Evolutionary conservation across 768 basidiomycete genomes (phyloP), one percentile per base, ranked within the genome.

Genomic region (Tylopilus sp.): DNA sequence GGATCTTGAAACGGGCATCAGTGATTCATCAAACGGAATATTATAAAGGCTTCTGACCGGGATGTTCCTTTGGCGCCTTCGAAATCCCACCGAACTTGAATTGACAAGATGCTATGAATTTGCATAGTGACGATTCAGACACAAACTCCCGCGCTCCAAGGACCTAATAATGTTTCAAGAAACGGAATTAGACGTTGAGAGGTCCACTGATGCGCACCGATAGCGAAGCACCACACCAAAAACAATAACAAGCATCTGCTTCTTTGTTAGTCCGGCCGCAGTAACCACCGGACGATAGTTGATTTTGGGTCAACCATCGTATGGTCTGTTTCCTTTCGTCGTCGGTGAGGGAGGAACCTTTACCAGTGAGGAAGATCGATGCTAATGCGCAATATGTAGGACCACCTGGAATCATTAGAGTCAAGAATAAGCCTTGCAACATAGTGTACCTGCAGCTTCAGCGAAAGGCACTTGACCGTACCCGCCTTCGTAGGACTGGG

Each of bases 161-260:
- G 31, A 96, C 86, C 93, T 95, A 51, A 16, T 13, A 7, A 29
- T 12, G 14, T 41, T 43, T 57, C 54, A 44, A 33, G 13, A 36
- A 13, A 28, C 14, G 17, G 37, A 38, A 37, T 46, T 21, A 7
- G 37, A 51, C 21, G n/a, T 48, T 16, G 24, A 22, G 19, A 28
- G 25, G 28, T 31, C 17, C 26, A 50, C 34, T 11, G 30, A 22
- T 34, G 66, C 81, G 47, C 56, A 95, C 95, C 64, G 80, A 71
- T 11, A 98, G 70, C 0, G 90, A 78, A 10, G 85, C 94, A 4
- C 90, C 87, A 60, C 87, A 88, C 96, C 96, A 99, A 69, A 97
- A 98, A 58, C 89, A 91, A 70, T 99, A 99, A 67, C 96, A 99
- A 3, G 93, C 90, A 58, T 98, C 96, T 6, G 87, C 81, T 5